phyloP scores from a whole-genome alignment of 2,329 filamentous ascomycete genomes.

The Ophiostoma ips region DNA sequence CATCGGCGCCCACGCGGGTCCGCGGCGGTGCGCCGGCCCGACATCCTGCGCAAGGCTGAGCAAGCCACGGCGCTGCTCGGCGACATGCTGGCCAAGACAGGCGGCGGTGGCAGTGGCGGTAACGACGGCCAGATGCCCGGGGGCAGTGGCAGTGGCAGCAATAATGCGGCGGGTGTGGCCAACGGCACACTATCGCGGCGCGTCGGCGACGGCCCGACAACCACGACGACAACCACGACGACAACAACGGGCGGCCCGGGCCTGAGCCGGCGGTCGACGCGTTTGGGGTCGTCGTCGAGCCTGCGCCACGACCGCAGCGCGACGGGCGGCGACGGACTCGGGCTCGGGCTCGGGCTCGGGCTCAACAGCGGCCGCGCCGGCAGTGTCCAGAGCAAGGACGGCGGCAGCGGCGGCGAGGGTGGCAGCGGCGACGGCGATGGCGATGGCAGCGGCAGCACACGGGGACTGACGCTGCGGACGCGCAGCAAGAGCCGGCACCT shows the following conservation, averaged over 20 bases:
- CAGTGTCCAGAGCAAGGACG: conserved; percentile 23
- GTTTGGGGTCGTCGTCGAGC: conserved; percentile 38
- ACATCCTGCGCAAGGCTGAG: conserved; percentile 48
- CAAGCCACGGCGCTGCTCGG: conserved; percentile 37
- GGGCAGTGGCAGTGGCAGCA: neutral
- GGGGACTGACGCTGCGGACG: conserved; percentile 20
- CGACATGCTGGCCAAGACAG: conserved; percentile 31
- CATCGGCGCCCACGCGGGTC: conserved; percentile 23
- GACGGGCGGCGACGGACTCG: too few relatives aligned
- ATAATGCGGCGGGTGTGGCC: neutral
- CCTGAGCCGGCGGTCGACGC: conserved; percentile 20
- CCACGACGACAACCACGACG: too few relatives aligned
- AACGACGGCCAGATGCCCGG: conserved; percentile 3
- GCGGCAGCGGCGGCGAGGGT: conserved; percentile 22
- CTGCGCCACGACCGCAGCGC: conserved; percentile 25
- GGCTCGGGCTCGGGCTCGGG: too few relatives aligned
- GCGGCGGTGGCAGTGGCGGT: conserved; percentile 11
- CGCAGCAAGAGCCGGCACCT: conserved; percentile 12
- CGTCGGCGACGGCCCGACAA: neutral
- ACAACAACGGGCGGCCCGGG: neutral
- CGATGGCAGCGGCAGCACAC: conserved; percentile 21
- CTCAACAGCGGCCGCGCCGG: neutral
- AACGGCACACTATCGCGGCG: conserved; percentile 1
- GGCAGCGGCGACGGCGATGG: conserved; percentile 20
- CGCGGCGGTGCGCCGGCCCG: conserved; percentile 37